Percentiles rank a stretch among this genome's conserved stretches.
phyloP scores from a whole-genome alignment of 306 rosid species.

The Rosa persica region DNA sequence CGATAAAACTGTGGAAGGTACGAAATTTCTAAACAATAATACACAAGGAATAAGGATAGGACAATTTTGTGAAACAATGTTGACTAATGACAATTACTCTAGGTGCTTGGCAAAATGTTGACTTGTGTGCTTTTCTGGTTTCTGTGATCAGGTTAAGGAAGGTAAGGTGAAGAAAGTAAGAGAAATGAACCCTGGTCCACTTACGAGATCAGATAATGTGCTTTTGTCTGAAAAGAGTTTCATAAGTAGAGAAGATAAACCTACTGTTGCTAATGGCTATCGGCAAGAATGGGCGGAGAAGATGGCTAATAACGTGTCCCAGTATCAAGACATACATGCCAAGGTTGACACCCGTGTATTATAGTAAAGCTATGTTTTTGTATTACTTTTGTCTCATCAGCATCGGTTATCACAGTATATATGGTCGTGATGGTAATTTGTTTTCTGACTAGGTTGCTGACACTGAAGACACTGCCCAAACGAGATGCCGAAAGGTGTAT shows the following conservation, averaged over 20 bases:
- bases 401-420: neutral
- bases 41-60: neutral
- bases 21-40: conserved; percentile 1
- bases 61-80: neutral
- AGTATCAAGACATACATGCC: conserved; percentile 29
- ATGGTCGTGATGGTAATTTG: conserved; percentile 14
- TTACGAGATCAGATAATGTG: conserved; percentile 46
- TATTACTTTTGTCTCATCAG: neutral
- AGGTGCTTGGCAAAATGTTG: neutral
- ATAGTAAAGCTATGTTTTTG: neutral
- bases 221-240: conserved; percentile 59
- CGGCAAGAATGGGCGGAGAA: conserved; percentile 40
- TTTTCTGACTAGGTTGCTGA: conserved; percentile 44
- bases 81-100: neutral
- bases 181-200: conserved; percentile 41
- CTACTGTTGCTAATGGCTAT: conserved; percentile 36
- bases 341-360: conserved; percentile 38
- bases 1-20: conserved; percentile 71
- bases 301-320: conserved; percentile 25
- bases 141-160: conserved; percentile 54
- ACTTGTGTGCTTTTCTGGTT: conserved; percentile 18
- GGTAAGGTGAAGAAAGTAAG: conserved; percentile 47
- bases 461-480: conserved; percentile 34
- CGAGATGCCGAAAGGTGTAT: conserved; percentile 63
- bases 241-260: conserved; percentile 39